phyloP scores from a whole-genome alignment of 805 yeast species.

The Kluyveromyces dobzhanskii region DNA sequence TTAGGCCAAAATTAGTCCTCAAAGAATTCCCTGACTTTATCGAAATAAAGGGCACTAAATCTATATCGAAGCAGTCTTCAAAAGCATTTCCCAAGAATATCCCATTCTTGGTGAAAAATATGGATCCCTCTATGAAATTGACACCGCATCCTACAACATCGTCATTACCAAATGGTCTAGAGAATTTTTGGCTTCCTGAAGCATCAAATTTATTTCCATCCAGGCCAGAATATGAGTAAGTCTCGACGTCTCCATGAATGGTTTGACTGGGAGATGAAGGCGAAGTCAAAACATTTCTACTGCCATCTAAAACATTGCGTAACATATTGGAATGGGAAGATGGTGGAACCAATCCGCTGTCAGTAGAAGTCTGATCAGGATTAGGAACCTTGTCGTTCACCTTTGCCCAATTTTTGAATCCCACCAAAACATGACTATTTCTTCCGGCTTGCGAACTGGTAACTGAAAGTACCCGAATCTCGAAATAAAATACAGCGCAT shows the following conservation, averaged over 20 bases:
- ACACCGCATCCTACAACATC: conserved; percentile 83
- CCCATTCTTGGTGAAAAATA: conserved; percentile 82
- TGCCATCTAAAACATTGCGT: conserved; percentile 6
- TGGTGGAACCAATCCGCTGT: conserved; percentile 2
- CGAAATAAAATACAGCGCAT: conserved; percentile 25
- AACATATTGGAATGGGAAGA: conserved; percentile 8
- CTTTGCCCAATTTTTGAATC: conserved; percentile 16
- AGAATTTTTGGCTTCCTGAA: conserved; percentile 13
- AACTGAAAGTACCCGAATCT: conserved; percentile 19
- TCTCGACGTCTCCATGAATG: conserved; percentile 13
- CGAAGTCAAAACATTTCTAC: neutral
- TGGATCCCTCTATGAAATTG: conserved; percentile 50
- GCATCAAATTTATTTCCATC: conserved; percentile 25
- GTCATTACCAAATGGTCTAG: conserved; percentile 37
- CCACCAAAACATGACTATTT: conserved; percentile 23
- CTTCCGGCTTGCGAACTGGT: conserved; percentile 21
- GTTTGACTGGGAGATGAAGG: conserved; percentile 3
- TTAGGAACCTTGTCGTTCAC: conserved; percentile 1
- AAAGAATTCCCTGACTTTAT: conserved; percentile 31
- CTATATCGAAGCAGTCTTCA: conserved; percentile 32
- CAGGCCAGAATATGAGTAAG: conserved; percentile 24
- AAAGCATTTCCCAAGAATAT: conserved; percentile 50
- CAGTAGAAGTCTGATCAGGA: conserved; percentile 3
- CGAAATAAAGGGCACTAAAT: conserved; percentile 41
- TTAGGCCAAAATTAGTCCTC: conserved; percentile 35